phyloP scores from a whole-genome alignment of 495 filamentous ascomycete genomes.

The Jackrogersella multiformis region DNA sequence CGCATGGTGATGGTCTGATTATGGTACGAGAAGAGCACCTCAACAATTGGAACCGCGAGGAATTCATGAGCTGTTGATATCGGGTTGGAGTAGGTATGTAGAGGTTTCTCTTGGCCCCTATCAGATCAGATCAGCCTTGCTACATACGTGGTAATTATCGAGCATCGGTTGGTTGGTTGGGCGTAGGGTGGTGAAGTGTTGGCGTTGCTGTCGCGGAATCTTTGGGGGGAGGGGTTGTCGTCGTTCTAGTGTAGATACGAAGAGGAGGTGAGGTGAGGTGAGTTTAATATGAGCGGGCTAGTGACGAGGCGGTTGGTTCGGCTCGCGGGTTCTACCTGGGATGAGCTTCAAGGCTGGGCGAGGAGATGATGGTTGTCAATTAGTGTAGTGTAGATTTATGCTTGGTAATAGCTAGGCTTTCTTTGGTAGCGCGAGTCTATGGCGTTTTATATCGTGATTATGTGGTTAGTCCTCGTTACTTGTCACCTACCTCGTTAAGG shows the following conservation, averaged over 20 bases:
- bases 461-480: background rate
- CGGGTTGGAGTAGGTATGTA: background rate
- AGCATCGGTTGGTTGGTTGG: too few species aligned
- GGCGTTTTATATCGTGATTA: too few species aligned
- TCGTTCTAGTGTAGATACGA: background rate
- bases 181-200: background rate
- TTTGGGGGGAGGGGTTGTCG: too few species aligned
- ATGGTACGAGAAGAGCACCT: constrained; percentile 12
- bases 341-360: background rate
- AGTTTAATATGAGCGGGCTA: too few species aligned
- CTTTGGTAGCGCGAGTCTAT: too few species aligned
- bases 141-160: too few species aligned
- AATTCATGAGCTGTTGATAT: background rate
- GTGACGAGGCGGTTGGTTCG: too few species aligned
- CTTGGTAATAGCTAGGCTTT: too few species aligned
- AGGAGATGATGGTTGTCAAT: background rate
- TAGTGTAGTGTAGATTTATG: too few species aligned
- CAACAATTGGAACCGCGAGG: background rate
- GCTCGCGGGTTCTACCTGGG: background rate
- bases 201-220: background rate
- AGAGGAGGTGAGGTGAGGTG: background rate
- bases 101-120: background rate
- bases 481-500: background rate
- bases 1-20: constrained; percentile 8
- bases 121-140: too few species aligned